Evolutionary conservation across 2,329 filamentous ascomycete genomes (phyloP).

Genomic region (Cylindrodendrum hubeiense): DNA sequence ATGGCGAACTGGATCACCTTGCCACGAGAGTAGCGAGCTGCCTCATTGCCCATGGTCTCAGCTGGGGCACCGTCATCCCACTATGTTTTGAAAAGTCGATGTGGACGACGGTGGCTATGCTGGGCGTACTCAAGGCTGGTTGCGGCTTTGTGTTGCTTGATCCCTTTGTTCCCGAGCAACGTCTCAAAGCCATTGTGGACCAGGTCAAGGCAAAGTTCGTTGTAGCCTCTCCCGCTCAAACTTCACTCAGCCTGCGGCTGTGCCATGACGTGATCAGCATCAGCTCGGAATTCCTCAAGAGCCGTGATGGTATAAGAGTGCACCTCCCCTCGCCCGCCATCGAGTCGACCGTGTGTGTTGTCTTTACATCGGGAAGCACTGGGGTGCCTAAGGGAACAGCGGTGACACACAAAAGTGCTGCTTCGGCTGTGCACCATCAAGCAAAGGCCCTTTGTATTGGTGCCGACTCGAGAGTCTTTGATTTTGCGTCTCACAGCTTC

Average conservation of each 20-base stretch:
- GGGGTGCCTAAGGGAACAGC: constrained; percentile 66
- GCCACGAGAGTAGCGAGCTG: not conserved
- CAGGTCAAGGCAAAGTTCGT: no score
- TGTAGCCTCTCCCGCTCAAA: no score
- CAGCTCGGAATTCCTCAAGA: no score
- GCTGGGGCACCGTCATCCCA: constrained; percentile 40
- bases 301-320: no score
- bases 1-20: constrained; percentile 7
- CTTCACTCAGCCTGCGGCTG: no score
- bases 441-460: not conserved
- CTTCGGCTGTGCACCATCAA: constrained; percentile 3
- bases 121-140: constrained; percentile 44
- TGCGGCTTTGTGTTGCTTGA: constrained; percentile 38
- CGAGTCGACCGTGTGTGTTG: no score
- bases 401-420: constrained; percentile 48
- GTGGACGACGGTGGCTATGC: constrained; percentile 34
- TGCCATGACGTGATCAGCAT: no score
- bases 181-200: no score
- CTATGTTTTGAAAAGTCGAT: constrained; percentile 44
- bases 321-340: no score
- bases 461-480: constrained; percentile 14
- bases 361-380: constrained; percentile 69
- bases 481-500: constrained; percentile 34
- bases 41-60: not conserved
- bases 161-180: no score